phyloP scores from a whole-genome alignment of 768 basidiomycete genomes.

The Xerocomellus intermedius region DNA sequence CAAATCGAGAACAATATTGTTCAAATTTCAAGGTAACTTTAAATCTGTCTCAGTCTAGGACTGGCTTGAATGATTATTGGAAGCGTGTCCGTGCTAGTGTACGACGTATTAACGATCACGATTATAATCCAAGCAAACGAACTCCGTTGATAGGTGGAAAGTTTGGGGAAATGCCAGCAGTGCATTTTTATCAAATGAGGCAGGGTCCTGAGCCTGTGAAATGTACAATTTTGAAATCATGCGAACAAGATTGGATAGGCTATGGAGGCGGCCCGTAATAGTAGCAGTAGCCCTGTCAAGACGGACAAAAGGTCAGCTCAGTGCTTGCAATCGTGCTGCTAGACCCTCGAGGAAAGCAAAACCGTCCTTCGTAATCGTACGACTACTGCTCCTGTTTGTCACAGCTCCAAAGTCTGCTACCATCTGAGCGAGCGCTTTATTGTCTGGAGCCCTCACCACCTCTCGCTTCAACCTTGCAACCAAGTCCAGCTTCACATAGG shows the following conservation, averaged over 20 bases:
- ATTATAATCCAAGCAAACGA: not conserved
- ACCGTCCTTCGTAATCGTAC: slow-evolving; percentile 78
- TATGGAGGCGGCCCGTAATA: not conserved
- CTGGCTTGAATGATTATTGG: not conserved
- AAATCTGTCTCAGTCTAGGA: not conserved
- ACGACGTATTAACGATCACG: not conserved
- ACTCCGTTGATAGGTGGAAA: not conserved
- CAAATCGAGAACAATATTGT: not conserved
- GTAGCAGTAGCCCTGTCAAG: not conserved
- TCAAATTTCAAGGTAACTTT: no score
- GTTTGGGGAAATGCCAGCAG: not conserved
- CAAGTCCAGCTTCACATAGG: slow-evolving; percentile 57
- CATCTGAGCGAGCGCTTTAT: slow-evolving; percentile 59
- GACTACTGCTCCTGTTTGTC: slow-evolving; percentile 64
- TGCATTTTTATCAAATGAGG: not conserved
- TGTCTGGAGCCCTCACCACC: slow-evolving; percentile 49
- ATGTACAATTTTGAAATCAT: not conserved
- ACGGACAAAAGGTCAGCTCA: slow-evolving; percentile 12
- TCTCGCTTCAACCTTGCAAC: slow-evolving; percentile 57
- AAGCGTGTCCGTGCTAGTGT: not conserved
- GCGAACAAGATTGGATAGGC: not conserved
- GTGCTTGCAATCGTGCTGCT: slow-evolving; percentile 46
- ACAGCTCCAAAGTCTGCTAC: slow-evolving; percentile 69
- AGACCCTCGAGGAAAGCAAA: slow-evolving; percentile 66
- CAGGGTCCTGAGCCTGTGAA: not conserved